These are phyloP conservation scores for Boletales sp. DNA, from an alignment of 768 basidiomycete species.

Conservation along the genomic window DNA sequence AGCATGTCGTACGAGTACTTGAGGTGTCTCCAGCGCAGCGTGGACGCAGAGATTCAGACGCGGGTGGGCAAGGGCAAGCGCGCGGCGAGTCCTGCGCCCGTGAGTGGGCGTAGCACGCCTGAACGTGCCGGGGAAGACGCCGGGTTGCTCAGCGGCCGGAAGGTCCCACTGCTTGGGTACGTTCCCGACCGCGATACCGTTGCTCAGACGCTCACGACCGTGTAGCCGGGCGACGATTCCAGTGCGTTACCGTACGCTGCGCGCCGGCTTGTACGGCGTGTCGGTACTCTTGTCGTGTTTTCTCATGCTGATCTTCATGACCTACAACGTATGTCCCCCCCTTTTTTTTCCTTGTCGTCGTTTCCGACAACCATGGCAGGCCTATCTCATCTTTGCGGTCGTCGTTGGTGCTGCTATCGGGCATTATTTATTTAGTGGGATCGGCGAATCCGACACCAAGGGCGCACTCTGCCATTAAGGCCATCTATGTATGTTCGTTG, in stretches of 20 bases:
- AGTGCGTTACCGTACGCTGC: conserved; percentile 42
- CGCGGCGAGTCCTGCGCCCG: conserved; percentile 33
- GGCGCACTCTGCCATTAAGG: conserved; percentile 78
- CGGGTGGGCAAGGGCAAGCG: conserved; percentile 46
- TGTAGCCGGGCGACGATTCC: conserved; percentile 3
- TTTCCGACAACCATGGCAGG: conserved; percentile 40
- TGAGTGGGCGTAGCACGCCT: conserved; percentile 40
- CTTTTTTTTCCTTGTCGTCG: background rate
- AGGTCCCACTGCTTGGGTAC: conserved; percentile 43
- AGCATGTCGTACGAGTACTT: conserved; percentile 82
- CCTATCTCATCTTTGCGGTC: conserved; percentile 80
- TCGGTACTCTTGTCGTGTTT: conserved; percentile 81
- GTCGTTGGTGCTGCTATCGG: conserved; percentile 81
- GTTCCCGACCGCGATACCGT: conserved; percentile 14
- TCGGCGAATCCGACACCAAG: conserved; percentile 64
- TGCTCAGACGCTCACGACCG: too few species aligned
- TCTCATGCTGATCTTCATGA: conserved; percentile 96
- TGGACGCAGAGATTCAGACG: conserved; percentile 58
- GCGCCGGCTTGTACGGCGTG: conserved; percentile 70
- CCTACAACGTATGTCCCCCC: conserved; percentile 73
- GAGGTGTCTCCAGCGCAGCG: conserved; percentile 53
- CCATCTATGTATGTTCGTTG: background rate
- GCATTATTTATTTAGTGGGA: conserved; percentile 70
- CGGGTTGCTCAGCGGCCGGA: conserved; percentile 49
- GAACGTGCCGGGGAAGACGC: conserved; percentile 45